Conservation (phyloP, 148 eudicot genomes). For the Vaccinium vitisidaea region DNA sequence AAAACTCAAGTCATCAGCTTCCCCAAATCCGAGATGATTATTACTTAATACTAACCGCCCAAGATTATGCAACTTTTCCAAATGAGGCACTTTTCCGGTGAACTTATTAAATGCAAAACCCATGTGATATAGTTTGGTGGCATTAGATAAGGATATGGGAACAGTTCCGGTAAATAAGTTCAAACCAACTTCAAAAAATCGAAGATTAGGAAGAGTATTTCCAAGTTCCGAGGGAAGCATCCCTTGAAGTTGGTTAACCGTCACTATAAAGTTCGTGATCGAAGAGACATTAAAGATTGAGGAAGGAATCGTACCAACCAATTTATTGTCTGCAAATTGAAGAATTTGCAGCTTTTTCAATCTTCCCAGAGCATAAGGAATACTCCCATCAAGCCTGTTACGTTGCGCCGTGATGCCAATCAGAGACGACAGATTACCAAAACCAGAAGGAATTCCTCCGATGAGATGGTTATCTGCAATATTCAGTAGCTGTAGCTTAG, state of each 20-base stretch:
- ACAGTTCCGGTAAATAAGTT: not conserved
- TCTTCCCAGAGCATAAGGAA: not conserved
- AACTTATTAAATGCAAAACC: no score
- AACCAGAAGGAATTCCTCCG: no score
- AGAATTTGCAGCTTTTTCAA: no score
- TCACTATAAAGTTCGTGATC: not conserved
- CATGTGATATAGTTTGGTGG: no score
- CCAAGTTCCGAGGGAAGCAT: conserved; percentile 12
- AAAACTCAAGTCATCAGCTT: not conserved
- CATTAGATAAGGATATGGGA: not conserved
- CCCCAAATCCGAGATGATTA: no score
- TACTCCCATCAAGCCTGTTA: not conserved
- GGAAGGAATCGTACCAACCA: not conserved
- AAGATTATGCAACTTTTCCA: no score
- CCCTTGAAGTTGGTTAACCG: not conserved
- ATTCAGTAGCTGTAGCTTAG: conserved; percentile 5
- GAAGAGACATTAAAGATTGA: conserved; percentile 10
- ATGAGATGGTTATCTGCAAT: no score
- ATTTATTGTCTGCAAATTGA: not conserved
- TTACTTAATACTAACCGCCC: no score
- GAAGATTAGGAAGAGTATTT: no score
- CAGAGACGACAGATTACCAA: no score
- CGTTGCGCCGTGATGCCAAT: accelerated
- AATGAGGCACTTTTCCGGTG: no score
- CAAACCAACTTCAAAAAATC: not conserved